Percentiles rank a stretch among this genome's conserved stretches.
Conservation (phyloP, 192 early-diverging fungal species). For the Mortierella antarctica region DNA sequence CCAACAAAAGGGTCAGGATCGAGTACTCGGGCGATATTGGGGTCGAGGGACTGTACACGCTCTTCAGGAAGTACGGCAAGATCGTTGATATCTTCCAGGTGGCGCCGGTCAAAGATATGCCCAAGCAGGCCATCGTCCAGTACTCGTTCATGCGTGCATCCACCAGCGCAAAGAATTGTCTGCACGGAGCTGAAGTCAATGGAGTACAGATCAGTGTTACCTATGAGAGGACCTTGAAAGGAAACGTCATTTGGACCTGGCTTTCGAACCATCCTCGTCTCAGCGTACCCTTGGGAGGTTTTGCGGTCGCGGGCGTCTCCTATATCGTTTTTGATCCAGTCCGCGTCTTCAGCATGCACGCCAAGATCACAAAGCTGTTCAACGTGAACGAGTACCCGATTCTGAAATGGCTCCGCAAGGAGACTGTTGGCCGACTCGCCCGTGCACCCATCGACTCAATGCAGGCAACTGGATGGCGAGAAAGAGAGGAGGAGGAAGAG, state of each 20-base stretch:
- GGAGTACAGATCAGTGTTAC: constrained; percentile 70
- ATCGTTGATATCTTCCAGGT: constrained; percentile 81
- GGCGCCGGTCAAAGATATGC: constrained; percentile 76
- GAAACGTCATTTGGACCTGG: constrained; percentile 72
- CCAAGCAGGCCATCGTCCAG: constrained; percentile 83
- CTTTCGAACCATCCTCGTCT: constrained; percentile 81
- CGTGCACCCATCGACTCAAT: constrained; percentile 21
- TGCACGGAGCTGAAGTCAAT: constrained; percentile 83
- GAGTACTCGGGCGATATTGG: constrained; percentile 34
- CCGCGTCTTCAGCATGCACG: constrained; percentile 88
- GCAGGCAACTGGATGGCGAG: constrained; percentile 63
- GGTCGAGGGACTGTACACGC: constrained; percentile 72
- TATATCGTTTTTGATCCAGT: constrained; percentile 94
- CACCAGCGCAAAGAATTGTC: constrained; percentile 93
- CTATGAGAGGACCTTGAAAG: constrained; percentile 69
- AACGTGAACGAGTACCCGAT: constrained; percentile 71
- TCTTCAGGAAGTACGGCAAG: constrained; percentile 83
- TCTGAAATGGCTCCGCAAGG: constrained; percentile 67
- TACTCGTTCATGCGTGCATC: constrained; percentile 83
- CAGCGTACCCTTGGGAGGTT: constrained; percentile 81
- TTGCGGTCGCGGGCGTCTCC: constrained; percentile 76
- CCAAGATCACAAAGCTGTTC: constrained; percentile 86
- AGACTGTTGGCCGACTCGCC: constrained; percentile 61
- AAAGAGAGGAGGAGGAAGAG: constrained; percentile 66
- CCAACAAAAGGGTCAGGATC: constrained; percentile 49